Conservation (phyloP, 2,329 filamentous ascomycete genomes). For the Aureobasidium sp. region DNA sequence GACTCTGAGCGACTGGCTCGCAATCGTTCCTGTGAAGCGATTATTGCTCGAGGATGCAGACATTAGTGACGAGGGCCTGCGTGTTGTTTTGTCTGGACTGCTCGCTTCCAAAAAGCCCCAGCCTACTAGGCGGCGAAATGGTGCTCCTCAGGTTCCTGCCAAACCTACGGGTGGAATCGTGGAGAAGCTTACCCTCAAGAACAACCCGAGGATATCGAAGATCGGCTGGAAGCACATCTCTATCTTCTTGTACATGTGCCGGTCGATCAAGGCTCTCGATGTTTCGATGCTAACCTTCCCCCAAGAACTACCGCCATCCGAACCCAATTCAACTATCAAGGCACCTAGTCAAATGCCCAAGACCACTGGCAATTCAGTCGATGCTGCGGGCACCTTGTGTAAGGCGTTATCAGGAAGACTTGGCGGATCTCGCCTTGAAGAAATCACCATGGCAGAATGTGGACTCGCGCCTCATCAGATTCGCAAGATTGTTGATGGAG, state of each 20-base stretch:
- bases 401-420: constrained; percentile 70
- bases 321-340: constrained; percentile 20
- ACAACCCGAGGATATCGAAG: constrained; percentile 73
- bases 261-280: constrained; percentile 77
- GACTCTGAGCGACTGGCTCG: constrained; percentile 87
- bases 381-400: constrained; percentile 59
- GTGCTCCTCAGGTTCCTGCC: constrained; percentile 17
- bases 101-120: constrained; percentile 67
- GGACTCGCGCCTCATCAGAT: constrained; percentile 63
- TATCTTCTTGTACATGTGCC: constrained; percentile 83
- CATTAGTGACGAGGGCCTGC: constrained; percentile 75
- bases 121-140: constrained; percentile 21
- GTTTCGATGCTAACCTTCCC: constrained; percentile 79
- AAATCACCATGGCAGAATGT: constrained; percentile 77
- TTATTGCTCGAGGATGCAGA: constrained; percentile 81
- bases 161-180: constrained; percentile 60
- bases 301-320: constrained; percentile 26
- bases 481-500: constrained; percentile 68
- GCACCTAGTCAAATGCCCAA: constrained; percentile 15
- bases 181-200: constrained; percentile 79
- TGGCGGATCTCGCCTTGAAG: constrained; percentile 66
- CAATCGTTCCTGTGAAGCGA: constrained; percentile 83
- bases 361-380: constrained; percentile 26
- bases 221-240: constrained; percentile 90
- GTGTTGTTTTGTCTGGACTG: constrained; percentile 78